Base-by-base conservation (phyloP, 2,329 filamentous ascomycete species). In the Mycosphaerella sp. region DNA sequence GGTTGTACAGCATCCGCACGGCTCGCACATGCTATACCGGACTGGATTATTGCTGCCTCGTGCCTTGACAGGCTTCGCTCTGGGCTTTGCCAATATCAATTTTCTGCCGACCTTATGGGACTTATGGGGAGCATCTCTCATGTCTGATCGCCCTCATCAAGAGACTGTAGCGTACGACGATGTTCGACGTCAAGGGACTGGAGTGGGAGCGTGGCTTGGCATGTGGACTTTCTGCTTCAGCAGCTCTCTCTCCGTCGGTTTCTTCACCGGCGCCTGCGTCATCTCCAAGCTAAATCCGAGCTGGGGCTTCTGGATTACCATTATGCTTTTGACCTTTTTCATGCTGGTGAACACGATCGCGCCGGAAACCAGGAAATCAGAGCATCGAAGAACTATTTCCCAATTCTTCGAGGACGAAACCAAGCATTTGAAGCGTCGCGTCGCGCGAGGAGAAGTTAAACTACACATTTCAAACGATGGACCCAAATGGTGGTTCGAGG, bases 71-170 rank as follows among this genome's bases (percentile, higher is more conserved):
- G 87, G 87, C 0, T 72, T 84, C 34, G 79, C 80, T 17, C 77
- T 91, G 8, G 87, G 87, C 0, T 86, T 91, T 64, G 84, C 84
- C 12, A 87, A 85, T 65, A 86, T 91, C 75, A 91, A 90, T 64
- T 86, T 86, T 60, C 78, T 87, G 61, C 80, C 83, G 0, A 84
- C 82, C 1, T 72, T 91, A 5, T 81, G 85, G 3, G 87, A 92
- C 65, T 74, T 91, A 0, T 92, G 89, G 64, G 87, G 87, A 0
- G 84, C 85, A 3, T 89, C 85, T 0, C 71, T 90, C 21, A 86
- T 88, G 77, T 86, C 84, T 63, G 76, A 77, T 40, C 82, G 83
- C 46, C 86, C 87, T 1, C 85, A 89, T 63, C 83, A 88, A 69
- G 86, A 89, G 64, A 72, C 86, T 17, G 83, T 86, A 1, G 78